Percentiles rank a stretch among this genome's conserved stretches.
These are phyloP conservation scores for Volvariella volvacea DNA, from an alignment of 1,284 basidiomycete genomes.

Conservation along the genomic window DNA sequence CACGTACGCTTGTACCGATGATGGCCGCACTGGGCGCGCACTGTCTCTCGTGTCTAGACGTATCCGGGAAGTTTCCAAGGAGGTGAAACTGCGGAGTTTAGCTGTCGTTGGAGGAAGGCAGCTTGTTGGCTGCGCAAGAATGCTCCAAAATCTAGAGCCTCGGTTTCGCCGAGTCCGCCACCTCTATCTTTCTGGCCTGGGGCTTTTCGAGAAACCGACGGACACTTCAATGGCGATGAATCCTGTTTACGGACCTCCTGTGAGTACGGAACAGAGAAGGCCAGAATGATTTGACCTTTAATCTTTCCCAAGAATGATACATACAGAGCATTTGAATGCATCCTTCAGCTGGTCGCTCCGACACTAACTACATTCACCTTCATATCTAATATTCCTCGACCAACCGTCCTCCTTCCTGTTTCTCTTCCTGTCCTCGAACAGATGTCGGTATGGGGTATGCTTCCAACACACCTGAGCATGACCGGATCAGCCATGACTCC, in stretches of 20 bases:
- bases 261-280: too few relatives aligned
- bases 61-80: constrained; percentile 17
- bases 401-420: constrained; percentile 9
- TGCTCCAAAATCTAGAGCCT: constrained; percentile 12
- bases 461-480: constrained; percentile 8
- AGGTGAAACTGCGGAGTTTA: constrained; percentile 20
- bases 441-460: constrained; percentile 12
- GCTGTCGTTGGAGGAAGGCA: constrained; percentile 16
- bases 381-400: constrained; percentile 8
- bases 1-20: constrained; percentile 22
- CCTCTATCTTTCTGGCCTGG: constrained; percentile 16
- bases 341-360: constrained; percentile 10
- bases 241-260: background rate
- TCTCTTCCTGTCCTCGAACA: constrained; percentile 12
- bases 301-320: too few relatives aligned
- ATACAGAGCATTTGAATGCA: constrained; percentile 9
- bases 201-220: constrained; percentile 6
- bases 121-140: constrained; percentile 14
- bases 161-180: constrained; percentile 16
- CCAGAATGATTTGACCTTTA: too few relatives aligned
- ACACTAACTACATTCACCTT: constrained; percentile 10
- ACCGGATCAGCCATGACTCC: constrained; percentile 10
- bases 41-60: constrained; percentile 22
- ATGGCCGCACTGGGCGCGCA: constrained; percentile 22
- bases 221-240: background rate